These are phyloP conservation scores for Mycena crocata DNA, from an alignment of 768 basidiomycete genomes.

Conservation along the genomic window DNA sequence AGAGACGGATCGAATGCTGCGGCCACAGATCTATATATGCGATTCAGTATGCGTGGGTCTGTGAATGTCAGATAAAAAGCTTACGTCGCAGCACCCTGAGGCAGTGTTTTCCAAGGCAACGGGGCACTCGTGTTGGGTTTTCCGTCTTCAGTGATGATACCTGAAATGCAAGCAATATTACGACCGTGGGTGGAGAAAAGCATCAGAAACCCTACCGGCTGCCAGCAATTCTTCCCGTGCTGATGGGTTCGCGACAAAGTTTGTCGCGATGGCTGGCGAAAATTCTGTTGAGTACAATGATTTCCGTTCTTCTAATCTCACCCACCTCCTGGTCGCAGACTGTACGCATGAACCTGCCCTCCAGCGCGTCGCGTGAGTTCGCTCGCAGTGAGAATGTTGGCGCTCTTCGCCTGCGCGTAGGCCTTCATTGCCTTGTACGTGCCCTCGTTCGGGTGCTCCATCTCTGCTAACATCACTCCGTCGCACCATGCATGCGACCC, in stretches of 20 bases:
- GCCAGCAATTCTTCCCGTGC: constrained; percentile 1
- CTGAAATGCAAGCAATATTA: no score
- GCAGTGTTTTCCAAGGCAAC: constrained; percentile 24
- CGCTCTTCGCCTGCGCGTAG: constrained; percentile 25
- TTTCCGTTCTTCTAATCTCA: no score
- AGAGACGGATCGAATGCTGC: constrained; percentile 32
- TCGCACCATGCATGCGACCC: constrained; percentile 19
- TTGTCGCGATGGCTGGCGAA: constrained; percentile 18
- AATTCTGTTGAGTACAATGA: not conserved
- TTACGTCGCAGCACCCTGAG: constrained; percentile 28
- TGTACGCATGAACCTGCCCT: constrained; percentile 19
- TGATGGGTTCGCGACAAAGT: constrained; percentile 10
- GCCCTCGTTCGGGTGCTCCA: constrained; percentile 17
- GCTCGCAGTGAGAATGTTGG: constrained; percentile 21
- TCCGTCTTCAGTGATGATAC: constrained; percentile 23
- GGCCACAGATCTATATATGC: not conserved
- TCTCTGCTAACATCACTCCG: constrained; percentile 13
- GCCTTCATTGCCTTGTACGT: constrained; percentile 16
- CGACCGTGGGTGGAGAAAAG: no score
- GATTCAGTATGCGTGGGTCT: not conserved
- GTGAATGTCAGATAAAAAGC: not conserved
- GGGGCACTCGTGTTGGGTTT: not conserved
- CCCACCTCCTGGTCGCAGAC: constrained; percentile 27
- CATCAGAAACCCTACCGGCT: not conserved
- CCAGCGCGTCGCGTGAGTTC: constrained; percentile 23